Conservation (phyloP, 2,329 filamentous ascomycete species). For the Byssoonygena ceratinophila region DNA sequence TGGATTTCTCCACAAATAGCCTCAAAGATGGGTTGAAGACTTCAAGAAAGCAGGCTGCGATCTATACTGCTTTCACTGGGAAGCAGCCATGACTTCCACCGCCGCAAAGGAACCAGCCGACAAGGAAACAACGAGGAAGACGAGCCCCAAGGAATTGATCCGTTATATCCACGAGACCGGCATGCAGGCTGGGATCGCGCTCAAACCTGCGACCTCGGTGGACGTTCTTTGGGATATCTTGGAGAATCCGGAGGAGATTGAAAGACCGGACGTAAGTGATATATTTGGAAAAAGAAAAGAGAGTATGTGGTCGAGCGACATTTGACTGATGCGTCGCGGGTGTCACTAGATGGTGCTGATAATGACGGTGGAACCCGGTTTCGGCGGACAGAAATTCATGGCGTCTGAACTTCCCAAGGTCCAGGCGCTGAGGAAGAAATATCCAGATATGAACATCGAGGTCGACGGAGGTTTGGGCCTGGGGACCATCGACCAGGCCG, state of each 20-base stretch:
- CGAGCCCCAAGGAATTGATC: slow-evolving; percentile 74
- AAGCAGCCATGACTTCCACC: slow-evolving; percentile 74
- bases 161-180: slow-evolving; percentile 80
- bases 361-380: slow-evolving; percentile 97
- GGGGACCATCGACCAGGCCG: slow-evolving; percentile 83
- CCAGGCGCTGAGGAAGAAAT: slow-evolving; percentile 65
- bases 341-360: slow-evolving; percentile 59
- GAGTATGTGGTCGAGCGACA: not conserved
- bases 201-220: slow-evolving; percentile 85
- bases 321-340: not conserved
- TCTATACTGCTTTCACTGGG: slow-evolving; percentile 99
- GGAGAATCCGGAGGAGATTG: slow-evolving; percentile 58
- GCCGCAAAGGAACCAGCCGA: slow-evolving; percentile 70
- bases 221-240: slow-evolving; percentile 88
- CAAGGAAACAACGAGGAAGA: slow-evolving; percentile 55
- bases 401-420: slow-evolving; percentile 91
- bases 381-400: slow-evolving; percentile 98
- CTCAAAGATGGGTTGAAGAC: slow-evolving; percentile 95
- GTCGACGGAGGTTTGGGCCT: slow-evolving; percentile 87
- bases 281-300: not conserved
- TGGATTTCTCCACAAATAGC: slow-evolving; percentile 44
- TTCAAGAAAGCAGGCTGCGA: slow-evolving; percentile 92
- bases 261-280: slow-evolving; percentile 72
- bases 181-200: slow-evolving; percentile 84
- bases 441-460: slow-evolving; percentile 91